Evolutionary conservation across 148 eudicot genomes (phyloP), one percentile per base, ranked within the genome.

Genomic region (Drosera capensis): DNA sequence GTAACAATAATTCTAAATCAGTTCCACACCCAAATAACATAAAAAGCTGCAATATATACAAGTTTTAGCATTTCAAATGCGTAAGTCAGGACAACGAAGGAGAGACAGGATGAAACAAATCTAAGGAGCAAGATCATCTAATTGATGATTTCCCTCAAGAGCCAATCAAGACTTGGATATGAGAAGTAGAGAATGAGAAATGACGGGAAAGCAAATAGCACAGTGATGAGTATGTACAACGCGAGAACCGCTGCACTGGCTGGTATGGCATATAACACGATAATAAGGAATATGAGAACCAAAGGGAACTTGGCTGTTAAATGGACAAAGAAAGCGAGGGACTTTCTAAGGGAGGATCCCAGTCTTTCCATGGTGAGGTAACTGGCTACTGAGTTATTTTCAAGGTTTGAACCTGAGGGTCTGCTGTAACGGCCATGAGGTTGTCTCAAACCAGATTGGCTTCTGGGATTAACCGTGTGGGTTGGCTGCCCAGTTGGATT

Each of bases 181-280:
- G 70, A 57, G 48, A 70, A 70, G 37, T 70, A 70, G 39, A 70
- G 46, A 36, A 70, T 65, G 14, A 70, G 43, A 40, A 70, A 51
- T 24, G 74, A 47, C 21, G 74, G 74, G 25, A 70, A 19, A 5
- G 63, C 74, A 48, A 70, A 15, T 7, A 55, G 42, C 15, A 55
- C 5, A 8, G 58, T 55, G 48, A 55, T 25, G 23, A 55, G 49
- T 5, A 55, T 5, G 23, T 55, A 55, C 22, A 55, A 42, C 11
- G 24, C 49, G 42, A 55, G 24, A 43, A 55, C 45, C 15, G 58
- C 50, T 28, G 48, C 14, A 35, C 58, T 55, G n/a, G 40, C 58
- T 3, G 58, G 58, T 23, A 55, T 46, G 20, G 42, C 58, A 24
- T 26, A 31, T 7, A 55, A 44, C 13, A 55, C 31, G 14, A 55